Percentiles rank a stretch among this genome's conserved stretches.
Conservation (phyloP, 495 filamentous ascomycete genomes). For the Podospora appendiculata region DNA sequence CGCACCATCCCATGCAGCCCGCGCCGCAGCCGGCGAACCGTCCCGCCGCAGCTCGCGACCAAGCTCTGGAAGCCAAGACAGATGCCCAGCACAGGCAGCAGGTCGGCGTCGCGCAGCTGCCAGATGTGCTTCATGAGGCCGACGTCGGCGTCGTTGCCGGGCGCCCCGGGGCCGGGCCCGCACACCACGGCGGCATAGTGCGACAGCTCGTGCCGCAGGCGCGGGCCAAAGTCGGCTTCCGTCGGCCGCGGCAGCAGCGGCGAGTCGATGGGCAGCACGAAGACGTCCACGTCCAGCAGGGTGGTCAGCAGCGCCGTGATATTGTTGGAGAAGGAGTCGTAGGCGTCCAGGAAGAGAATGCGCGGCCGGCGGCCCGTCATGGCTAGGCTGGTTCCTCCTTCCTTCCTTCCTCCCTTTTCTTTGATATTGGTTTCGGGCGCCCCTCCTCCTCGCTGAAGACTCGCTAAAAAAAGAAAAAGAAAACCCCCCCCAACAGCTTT, state of each 20-base stretch:
- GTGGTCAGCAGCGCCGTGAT: slow-evolving; percentile 71
- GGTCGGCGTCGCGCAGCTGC: slow-evolving; percentile 47
- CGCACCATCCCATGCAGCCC: slow-evolving; percentile 79
- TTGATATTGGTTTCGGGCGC: no score
- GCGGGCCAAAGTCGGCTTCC: background rate
- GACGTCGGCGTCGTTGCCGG: slow-evolving; percentile 53
- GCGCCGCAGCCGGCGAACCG: slow-evolving; percentile 51
- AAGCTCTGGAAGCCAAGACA: slow-evolving; percentile 91
- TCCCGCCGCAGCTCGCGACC: slow-evolving; percentile 56
- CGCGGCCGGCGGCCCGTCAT: slow-evolving; percentile 17
- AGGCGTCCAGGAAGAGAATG: slow-evolving; percentile 85
- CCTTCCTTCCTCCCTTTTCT: no score
- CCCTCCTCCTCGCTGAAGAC: no score
- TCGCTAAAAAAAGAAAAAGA: no score
- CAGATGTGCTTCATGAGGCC: slow-evolving; percentile 76
- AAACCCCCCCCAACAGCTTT: no score
- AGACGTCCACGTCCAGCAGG: slow-evolving; percentile 55
- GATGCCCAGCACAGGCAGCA: slow-evolving; percentile 76
- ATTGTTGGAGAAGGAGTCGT: slow-evolving; percentile 95
- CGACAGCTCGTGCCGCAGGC: slow-evolving; percentile 32
- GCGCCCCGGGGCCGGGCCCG: slow-evolving; percentile 71
- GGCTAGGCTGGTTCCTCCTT: no score
- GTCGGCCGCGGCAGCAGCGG: slow-evolving; percentile 21
- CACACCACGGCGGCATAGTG: slow-evolving; percentile 70
- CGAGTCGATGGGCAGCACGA: slow-evolving; percentile 63